Evolutionary conservation across 2,329 filamentous ascomycete genomes (phyloP).

Genomic region (Remersonia thermophila): DNA sequence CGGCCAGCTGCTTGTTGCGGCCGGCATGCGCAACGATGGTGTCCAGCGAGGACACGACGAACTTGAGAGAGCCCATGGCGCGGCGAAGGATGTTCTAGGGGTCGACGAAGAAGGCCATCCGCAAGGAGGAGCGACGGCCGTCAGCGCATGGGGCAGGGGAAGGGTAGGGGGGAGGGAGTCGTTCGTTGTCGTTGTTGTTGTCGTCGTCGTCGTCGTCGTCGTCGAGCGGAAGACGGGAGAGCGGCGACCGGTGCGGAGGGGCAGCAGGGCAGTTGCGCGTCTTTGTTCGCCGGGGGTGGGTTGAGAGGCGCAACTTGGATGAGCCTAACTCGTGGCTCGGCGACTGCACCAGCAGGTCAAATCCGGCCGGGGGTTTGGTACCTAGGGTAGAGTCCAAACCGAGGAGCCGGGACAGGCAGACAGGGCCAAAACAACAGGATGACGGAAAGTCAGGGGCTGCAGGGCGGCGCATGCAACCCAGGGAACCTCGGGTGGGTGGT

Average conservation of each 20-base stretch:
- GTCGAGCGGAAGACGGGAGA: background rate
- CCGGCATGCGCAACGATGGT: conserved; percentile 80
- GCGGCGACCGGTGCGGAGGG: too few relatives aligned
- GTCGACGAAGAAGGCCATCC: conserved; percentile 32
- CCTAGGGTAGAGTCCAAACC: background rate
- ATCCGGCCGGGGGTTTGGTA: too few relatives aligned
- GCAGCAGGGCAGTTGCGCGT: background rate
- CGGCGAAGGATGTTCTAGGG: conserved; percentile 21
- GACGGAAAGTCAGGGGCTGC: too few relatives aligned
- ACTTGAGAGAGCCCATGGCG: conserved; percentile 86
- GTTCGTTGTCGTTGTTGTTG: too few relatives aligned
- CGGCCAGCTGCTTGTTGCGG: conserved; percentile 71
- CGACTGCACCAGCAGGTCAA: too few relatives aligned
- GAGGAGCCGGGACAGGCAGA: background rate
- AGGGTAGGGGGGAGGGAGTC: too few relatives aligned
- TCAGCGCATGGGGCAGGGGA: conserved; percentile 15
- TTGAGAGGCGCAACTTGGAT: too few relatives aligned
- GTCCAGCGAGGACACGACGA: conserved; percentile 87
- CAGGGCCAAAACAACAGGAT: background rate
- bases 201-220: too few relatives aligned
- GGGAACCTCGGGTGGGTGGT: background rate
- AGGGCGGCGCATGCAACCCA: too few relatives aligned
- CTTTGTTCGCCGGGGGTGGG: background rate
- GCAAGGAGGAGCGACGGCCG: conserved; percentile 12
- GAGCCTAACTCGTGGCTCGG: too few relatives aligned